Base-by-base conservation (phyloP, 2,329 filamentous ascomycete genomes). In the Rutstroemia sp. region DNA sequence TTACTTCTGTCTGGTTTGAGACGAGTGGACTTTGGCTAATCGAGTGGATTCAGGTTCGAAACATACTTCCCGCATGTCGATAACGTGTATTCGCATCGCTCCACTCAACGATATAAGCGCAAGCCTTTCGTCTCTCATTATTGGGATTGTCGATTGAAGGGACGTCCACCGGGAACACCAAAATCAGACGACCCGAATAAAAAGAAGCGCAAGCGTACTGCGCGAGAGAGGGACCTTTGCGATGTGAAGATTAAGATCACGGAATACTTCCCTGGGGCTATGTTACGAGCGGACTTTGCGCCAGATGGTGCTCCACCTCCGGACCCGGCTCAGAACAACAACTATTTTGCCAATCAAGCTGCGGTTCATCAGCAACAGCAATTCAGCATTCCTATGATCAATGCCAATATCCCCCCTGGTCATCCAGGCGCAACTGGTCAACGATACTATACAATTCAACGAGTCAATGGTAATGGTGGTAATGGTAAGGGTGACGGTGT, bases 201-300 rank as follows among this genome's bases (percentile, higher is more conserved):
- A 75, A 91, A 90, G 77, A 91, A 90, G 71, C 80, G 88, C 39
- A 91, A 90, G 71, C 83, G 88, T 25, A 83, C 79, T 38, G 85
- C 85, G n/a, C 78, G 88, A 44, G 83, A 88, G 70, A 78, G 86
- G 12, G 86, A 91, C 71, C 77, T 91, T n/a, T 92, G 88, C 69
- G 87, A 92, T 70, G 88, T 92, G 61, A 92, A 92, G 72, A 90
- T 92, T 70, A 92, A 91, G 70, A 89, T 92, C 58, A 90, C 87
- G 2, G 88, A 92, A 70, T 89, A 88, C 72, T 86, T 87, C 54
- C 80, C 85, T 9, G 80, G 79, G 39, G 73, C 69, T 52, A 68
- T 69, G 68, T 60, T 68, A 42, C 66, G 65, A 10, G 65, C 67
- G 50, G 69, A 66, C 48, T 64, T 67, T 45, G 62, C 64, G 19